phyloP scores from a whole-genome alignment of 2,329 filamentous ascomycete species.

The Fusarium beomiforme region DNA sequence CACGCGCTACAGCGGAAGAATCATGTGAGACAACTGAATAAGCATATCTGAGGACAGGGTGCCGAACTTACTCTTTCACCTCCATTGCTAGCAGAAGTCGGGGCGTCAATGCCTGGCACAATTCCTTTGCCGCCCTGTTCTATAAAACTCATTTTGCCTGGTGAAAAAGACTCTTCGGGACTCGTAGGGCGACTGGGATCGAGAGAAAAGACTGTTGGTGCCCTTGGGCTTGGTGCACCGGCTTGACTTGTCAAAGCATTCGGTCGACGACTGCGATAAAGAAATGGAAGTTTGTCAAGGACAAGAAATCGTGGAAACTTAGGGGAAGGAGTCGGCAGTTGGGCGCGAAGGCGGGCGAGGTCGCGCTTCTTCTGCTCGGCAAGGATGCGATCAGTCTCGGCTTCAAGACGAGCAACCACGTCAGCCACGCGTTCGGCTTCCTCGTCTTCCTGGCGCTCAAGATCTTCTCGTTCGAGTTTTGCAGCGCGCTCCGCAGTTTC shows the following conservation, averaged over 20 bases:
- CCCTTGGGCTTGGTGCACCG: constrained; percentile 47
- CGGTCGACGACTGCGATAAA: constrained; percentile 55
- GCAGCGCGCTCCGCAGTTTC: constrained; percentile 29
- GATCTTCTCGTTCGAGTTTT: constrained; percentile 34
- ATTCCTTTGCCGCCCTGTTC: constrained; percentile 58
- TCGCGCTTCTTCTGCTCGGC: constrained; percentile 62
- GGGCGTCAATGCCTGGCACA: constrained; percentile 73
- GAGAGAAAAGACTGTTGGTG: constrained; percentile 50
- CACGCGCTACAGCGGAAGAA: constrained; percentile 63
- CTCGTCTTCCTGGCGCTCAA: constrained; percentile 25
- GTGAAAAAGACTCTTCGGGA: constrained; percentile 43
- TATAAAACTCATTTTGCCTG: constrained; percentile 52
- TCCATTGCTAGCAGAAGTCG: constrained; percentile 82
- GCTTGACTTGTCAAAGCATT: constrained; percentile 47
- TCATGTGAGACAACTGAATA: constrained; percentile 10
- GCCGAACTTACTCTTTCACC: constrained; percentile 73
- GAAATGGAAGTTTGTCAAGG: constrained; percentile 59
- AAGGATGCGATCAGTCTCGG: constrained; percentile 59
- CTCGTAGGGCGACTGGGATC: constrained; percentile 48
- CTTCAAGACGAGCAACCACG: constrained; percentile 56
- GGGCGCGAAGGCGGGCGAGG: constrained; percentile 56
- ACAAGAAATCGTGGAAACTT: constrained; percentile 51
- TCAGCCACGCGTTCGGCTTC: constrained; percentile 48
- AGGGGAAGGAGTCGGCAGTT: constrained; percentile 50
- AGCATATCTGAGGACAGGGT: background rate